A percentile compares a stretch with the other conserved stretches of the same genome.
These are phyloP conservation scores for Trypanosoma congolense DNA, from an alignment of 208 protist species.

Conservation along the genomic window DNA sequence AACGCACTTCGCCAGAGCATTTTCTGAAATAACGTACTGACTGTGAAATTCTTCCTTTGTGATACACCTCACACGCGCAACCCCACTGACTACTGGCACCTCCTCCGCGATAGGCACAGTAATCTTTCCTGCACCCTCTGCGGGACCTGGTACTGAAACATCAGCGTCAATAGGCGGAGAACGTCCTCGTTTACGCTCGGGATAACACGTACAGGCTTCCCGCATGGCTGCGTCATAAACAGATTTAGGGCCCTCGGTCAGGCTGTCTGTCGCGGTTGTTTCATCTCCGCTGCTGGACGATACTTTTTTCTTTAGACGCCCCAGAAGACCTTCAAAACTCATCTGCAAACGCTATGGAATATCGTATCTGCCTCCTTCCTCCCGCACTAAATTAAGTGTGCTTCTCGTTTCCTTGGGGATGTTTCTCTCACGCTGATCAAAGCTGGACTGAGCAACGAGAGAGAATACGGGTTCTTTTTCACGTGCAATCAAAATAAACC, in stretches of 20 bases:
- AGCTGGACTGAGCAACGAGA: too few relatives aligned
- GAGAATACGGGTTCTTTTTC: too few relatives aligned
- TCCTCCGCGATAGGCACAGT: background rate
- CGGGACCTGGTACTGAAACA: background rate
- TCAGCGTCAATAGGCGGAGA: constrained; percentile 2
- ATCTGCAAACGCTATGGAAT: constrained; percentile 1
- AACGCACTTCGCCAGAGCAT: constrained; percentile 7
- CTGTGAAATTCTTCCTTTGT: constrained; percentile 15
- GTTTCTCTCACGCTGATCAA: too few relatives aligned
- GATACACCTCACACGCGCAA: background rate
- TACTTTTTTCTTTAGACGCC: constrained; percentile 18
- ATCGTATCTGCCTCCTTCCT: background rate
- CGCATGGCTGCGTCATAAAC: constrained; percentile 9
- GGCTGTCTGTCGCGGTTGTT: background rate
- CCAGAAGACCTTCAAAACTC: constrained; percentile 26
- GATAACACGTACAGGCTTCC: constrained; percentile 16
- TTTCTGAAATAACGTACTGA: background rate
- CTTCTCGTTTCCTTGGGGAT: too few relatives aligned
- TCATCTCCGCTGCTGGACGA: background rate
- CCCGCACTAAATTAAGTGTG: too few relatives aligned
- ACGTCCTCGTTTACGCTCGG: constrained; percentile 9
- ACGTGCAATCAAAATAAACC: too few relatives aligned
- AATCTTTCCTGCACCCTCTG: background rate
- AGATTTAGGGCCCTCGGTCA: background rate
- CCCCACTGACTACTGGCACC: background rate